phyloP scores from a whole-genome alignment of 306 rosid species.

The Vigna unguiculata region DNA sequence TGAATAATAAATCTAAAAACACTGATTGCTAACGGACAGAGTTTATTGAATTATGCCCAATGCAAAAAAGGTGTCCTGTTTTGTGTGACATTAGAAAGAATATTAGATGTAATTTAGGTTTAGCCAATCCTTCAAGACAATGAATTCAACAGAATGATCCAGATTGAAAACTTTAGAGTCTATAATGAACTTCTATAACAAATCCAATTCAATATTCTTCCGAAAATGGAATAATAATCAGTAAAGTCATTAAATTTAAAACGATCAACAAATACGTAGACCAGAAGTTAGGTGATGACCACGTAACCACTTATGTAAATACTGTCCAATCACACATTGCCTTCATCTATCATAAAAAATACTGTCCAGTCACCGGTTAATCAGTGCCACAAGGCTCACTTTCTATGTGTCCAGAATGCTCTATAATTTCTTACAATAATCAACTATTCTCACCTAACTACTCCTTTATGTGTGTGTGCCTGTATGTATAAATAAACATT shows the following conservation, averaged over 20 bases:
- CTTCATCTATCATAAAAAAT: background rate
- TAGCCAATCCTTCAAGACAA: constrained; percentile 34
- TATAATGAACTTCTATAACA: background rate
- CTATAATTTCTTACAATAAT: no score
- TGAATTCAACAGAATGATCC: constrained; percentile 37
- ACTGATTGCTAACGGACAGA: background rate
- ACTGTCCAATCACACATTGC: background rate
- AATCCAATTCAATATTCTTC: background rate
- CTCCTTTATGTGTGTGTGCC: no score
- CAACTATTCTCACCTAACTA: no score
- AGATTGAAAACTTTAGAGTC: constrained; percentile 19
- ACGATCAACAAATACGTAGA: background rate
- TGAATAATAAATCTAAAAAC: background rate
- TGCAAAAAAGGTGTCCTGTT: background rate
- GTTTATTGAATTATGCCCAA: background rate
- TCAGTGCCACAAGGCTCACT: no score
- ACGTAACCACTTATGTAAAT: background rate
- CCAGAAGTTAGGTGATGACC: background rate
- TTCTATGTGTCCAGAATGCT: no score
- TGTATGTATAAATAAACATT: no score
- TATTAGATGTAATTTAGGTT: constrained; percentile 4
- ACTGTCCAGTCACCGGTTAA: no score
- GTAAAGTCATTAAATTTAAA: constrained; percentile 8
- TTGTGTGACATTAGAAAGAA: background rate
- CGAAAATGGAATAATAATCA: constrained; percentile 18